Conservation (phyloP, 371 early-diverging fungal species). For the Thermomucor indicae-seudaticae region DNA sequence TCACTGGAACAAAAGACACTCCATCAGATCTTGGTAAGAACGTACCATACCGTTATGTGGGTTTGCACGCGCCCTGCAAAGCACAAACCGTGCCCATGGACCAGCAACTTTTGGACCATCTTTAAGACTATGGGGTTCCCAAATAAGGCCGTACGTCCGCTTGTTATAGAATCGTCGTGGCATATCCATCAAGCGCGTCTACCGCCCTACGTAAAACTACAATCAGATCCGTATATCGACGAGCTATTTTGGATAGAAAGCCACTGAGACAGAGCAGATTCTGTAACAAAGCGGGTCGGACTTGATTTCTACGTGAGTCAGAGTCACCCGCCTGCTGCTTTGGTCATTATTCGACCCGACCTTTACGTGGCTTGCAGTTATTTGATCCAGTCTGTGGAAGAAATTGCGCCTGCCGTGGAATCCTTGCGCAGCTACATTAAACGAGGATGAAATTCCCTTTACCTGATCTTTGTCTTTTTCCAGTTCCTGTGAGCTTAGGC, state of each 20-base stretch:
- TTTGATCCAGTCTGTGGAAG: slow-evolving; percentile 1
- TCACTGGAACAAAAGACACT: slow-evolving; percentile 7
- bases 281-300: slow-evolving; percentile 12
- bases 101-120: slow-evolving; percentile 1
- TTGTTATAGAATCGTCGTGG: slow-evolving; percentile 14
- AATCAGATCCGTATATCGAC: not conserved
- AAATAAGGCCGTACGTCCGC: slow-evolving; percentile 1
- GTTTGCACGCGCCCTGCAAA: not conserved
- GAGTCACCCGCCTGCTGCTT: slow-evolving; percentile 9
- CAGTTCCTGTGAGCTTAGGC: too few relatives aligned
- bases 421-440: slow-evolving; percentile 1
- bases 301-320: slow-evolving; percentile 8
- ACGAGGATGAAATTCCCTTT: too few relatives aligned
- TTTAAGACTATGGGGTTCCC: not conserved
- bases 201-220: not conserved
- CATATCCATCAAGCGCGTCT: slow-evolving; percentile 2
- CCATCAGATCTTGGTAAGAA: slow-evolving; percentile 1
- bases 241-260: slow-evolving; percentile 15
- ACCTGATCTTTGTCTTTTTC: too few relatives aligned
- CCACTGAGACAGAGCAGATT: not conserved
- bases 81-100: not conserved
- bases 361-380: slow-evolving; percentile 14
- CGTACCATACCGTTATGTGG: slow-evolving; percentile 3
- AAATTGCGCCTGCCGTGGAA: slow-evolving; percentile 10
- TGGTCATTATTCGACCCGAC: slow-evolving; percentile 19